Conservation (phyloP, 2,329 filamentous ascomycete genomes). For the Neonectria magnoliae region DNA sequence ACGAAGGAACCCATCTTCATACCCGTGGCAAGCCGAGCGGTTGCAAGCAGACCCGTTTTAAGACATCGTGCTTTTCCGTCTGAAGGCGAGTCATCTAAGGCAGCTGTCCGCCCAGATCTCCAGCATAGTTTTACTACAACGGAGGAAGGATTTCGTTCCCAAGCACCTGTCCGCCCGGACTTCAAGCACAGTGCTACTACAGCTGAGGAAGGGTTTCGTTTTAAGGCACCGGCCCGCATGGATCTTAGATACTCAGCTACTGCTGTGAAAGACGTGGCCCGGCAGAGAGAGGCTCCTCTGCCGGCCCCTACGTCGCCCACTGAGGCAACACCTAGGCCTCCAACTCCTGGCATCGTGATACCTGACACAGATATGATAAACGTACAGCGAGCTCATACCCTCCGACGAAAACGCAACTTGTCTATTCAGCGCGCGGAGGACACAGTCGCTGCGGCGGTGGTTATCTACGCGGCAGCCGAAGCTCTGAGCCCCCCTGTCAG, state of each 20-base stretch:
- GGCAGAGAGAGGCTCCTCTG: slow-evolving; percentile 30
- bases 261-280: slow-evolving; percentile 24
- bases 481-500: slow-evolving; percentile 55
- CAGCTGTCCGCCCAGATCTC: slow-evolving; percentile 18
- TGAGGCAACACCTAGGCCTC: slow-evolving; percentile 42
- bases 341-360: slow-evolving; percentile 59
- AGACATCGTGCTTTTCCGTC: slow-evolving; percentile 31
- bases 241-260: slow-evolving; percentile 30
- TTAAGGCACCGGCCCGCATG: slow-evolving; percentile 23
- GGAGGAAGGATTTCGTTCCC: slow-evolving; percentile 14
- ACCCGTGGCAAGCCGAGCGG: slow-evolving; percentile 33
- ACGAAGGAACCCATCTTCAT: slow-evolving; percentile 40
- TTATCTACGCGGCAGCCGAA: slow-evolving; percentile 63
- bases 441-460: slow-evolving; percentile 62
- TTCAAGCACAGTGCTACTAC: background rate
- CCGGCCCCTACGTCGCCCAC: slow-evolving; percentile 12
- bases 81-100: slow-evolving; percentile 28
- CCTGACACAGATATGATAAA: slow-evolving; percentile 53
- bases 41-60: slow-evolving; percentile 21
- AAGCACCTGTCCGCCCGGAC: slow-evolving; percentile 12
- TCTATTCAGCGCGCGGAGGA: slow-evolving; percentile 61
- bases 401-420: slow-evolving; percentile 57
- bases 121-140: background rate
- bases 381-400: slow-evolving; percentile 54
- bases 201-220: background rate